Evolutionary conservation across 306 rosid species (phyloP), one percentile per base, ranked within the genome.

Genomic region (Cucurbita argyrosperma): DNA sequence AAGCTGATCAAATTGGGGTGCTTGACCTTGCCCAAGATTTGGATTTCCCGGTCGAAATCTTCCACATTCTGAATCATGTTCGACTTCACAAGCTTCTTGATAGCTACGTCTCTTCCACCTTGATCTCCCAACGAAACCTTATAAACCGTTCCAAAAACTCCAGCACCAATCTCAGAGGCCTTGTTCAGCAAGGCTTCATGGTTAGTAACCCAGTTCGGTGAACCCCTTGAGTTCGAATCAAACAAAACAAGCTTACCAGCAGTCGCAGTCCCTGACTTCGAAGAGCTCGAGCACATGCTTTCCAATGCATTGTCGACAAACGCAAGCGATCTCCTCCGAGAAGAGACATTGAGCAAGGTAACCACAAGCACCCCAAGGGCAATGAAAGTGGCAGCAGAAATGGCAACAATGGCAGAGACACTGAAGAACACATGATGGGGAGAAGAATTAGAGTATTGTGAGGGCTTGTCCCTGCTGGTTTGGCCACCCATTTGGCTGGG

Each of bases 81-180:
- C 21, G 93, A 77, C 10, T 87, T 84, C 14, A 85, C 81, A 55
- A 94, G 92, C 85, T 79, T 90, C 78, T 91, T 90, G 52, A 94
- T 87, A 47, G 96, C 95, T 4, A 89, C 88, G 64, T 76, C 51
- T 79, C 71, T 65, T 11, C 90, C 83, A 15, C 87, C 96, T 66
- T 82, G 88, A 65, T 84, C 80, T 74, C 92, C 98, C 50, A 89
- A 50, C 12, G 90, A 64, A 55, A 87, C 90, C 79, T 89, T 94
- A 85, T 85, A 87, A 21, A 94, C 96, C 13, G 94, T 90, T 75
- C 98, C 98, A 45, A 94, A 94, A 7, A 86, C 92, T 69, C 98
- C 97, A 42, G 79, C 90, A 3, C 98, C 98, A 10, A 94, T 84
- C 88, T 85, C 95, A 6, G 87, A 84, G 75, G 92, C 90, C 88